Conservation (phyloP, 2,329 filamentous ascomycete genomes). For the Colletotrichum chrysophilum region DNA sequence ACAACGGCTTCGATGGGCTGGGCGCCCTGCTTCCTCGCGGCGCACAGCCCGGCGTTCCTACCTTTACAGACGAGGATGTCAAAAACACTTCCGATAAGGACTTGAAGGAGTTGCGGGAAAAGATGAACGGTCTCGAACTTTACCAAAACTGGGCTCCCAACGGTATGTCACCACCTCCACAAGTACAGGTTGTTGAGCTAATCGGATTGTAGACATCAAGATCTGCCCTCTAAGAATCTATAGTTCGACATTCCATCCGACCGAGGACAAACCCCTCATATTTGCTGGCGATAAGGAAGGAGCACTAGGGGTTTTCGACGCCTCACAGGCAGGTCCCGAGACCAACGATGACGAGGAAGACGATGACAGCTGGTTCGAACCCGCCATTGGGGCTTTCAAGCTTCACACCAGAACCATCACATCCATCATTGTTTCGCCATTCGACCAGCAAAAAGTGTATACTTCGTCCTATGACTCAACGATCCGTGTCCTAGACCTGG, state of each 20-base stretch:
- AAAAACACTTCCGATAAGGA: slow-evolving; percentile 79
- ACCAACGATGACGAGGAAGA: slow-evolving; percentile 73
- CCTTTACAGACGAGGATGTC: slow-evolving; percentile 85
- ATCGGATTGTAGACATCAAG: slow-evolving; percentile 72
- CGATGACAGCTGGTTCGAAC: slow-evolving; percentile 59
- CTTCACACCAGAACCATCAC: slow-evolving; percentile 89
- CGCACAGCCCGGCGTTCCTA: slow-evolving; percentile 81
- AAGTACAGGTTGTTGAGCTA: not conserved
- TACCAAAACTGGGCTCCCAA: slow-evolving; percentile 87
- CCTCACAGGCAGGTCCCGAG: slow-evolving; percentile 68
- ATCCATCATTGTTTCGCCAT: slow-evolving; percentile 78
- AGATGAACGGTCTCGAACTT: slow-evolving; percentile 77
- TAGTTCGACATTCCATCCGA: slow-evolving; percentile 87
- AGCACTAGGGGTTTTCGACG: slow-evolving; percentile 89
- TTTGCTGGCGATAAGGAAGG: slow-evolving; percentile 96
- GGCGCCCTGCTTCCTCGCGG: slow-evolving; percentile 64
- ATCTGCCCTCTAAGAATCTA: slow-evolving; percentile 90
- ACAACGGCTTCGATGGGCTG: slow-evolving; percentile 70
- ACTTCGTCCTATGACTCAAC: slow-evolving; percentile 93
- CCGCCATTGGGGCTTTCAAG: slow-evolving; percentile 88
- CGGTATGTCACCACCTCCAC: slow-evolving; percentile 50
- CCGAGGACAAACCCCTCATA: slow-evolving; percentile 81
- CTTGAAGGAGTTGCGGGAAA: slow-evolving; percentile 73
- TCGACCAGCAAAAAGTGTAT: slow-evolving; percentile 77
- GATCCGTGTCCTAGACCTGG: slow-evolving; percentile 84